These are phyloP conservation scores for Pythium rhizo-oryzae DNA, from an alignment of 352 stramenopile genomes.

Conservation along the genomic window DNA sequence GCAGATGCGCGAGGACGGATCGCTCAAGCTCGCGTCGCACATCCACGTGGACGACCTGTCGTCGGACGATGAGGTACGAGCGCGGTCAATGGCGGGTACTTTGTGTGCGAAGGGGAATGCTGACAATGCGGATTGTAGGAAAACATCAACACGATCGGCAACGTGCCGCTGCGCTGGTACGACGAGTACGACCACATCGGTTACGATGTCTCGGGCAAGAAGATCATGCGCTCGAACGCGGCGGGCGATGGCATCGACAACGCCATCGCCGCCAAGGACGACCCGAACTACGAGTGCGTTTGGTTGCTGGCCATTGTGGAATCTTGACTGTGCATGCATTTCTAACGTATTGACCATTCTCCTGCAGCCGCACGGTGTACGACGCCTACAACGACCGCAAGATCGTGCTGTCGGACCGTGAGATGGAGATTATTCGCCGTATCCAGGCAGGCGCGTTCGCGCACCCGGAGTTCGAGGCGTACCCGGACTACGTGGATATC, in stretches of 20 bases:
- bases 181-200: constrained; percentile 99
- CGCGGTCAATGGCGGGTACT: not conserved
- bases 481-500: constrained; percentile 90
- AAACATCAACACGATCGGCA: constrained; percentile 96
- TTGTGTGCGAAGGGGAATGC: not conserved
- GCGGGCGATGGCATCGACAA: constrained; percentile 90
- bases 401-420: constrained; percentile 95
- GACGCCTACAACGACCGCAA: constrained; percentile 99
- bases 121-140: constrained; percentile 49
- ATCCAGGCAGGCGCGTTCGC: constrained; percentile 94
- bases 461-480: constrained; percentile 92
- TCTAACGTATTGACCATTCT: too few species aligned
- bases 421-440: constrained; percentile 98
- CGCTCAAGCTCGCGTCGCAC: constrained; percentile 78
- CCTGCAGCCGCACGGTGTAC: constrained; percentile 93
- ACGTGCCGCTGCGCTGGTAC: constrained; percentile 99
- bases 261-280: constrained; percentile 83
- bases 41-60: constrained; percentile 99
- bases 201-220: constrained; percentile 97
- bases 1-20: constrained; percentile 85
- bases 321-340: too few species aligned
- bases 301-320: too few species aligned
- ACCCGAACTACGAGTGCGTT: constrained; percentile 93
- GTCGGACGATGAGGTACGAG: constrained; percentile 94
- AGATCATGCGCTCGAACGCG: constrained; percentile 93